Conservation (phyloP, 2,329 filamentous ascomycete genomes). For the Aureobasidium sp. region DNA sequence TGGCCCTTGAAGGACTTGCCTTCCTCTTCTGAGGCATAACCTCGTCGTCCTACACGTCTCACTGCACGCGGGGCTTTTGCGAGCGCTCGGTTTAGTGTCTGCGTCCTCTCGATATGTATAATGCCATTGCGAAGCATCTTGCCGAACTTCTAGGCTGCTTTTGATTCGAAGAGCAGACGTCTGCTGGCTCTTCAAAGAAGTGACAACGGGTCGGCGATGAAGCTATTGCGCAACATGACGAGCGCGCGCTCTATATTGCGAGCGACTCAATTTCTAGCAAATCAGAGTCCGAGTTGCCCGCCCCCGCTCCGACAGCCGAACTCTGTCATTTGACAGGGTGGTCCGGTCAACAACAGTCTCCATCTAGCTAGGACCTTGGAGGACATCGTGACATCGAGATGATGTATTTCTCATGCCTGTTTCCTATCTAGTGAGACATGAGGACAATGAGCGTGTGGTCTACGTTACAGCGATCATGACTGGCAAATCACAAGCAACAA, state of each 20-base stretch:
- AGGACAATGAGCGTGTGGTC: too few species aligned
- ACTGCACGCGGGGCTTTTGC: neutral
- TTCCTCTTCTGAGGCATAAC: conserved; percentile 12
- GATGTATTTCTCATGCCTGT: neutral
- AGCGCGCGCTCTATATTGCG: neutral
- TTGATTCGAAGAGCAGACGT: neutral
- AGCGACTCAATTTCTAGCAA: neutral
- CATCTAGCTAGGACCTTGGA: too few species aligned
- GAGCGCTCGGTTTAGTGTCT: neutral
- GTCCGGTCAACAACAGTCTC: neutral
- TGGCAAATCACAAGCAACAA: neutral
- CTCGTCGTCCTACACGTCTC: conserved; percentile 1
- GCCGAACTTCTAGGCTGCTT: neutral
- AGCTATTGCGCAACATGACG: neutral
- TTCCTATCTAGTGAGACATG: too few species aligned
- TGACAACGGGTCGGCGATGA: neutral
- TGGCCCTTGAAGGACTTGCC: conserved; percentile 48
- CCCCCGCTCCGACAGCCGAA: neutral
- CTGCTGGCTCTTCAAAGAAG: neutral
- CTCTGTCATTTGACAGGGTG: neutral
- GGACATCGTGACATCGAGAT: neutral
- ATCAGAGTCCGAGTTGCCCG: neutral
- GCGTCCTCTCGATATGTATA: neutral
- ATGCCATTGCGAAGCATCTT: conserved; percentile 2
- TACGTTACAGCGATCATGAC: too few species aligned